Evolutionary conservation across 495 filamentous ascomycete species (phyloP).

Genomic region (Penicillium bialowiezense): DNA sequence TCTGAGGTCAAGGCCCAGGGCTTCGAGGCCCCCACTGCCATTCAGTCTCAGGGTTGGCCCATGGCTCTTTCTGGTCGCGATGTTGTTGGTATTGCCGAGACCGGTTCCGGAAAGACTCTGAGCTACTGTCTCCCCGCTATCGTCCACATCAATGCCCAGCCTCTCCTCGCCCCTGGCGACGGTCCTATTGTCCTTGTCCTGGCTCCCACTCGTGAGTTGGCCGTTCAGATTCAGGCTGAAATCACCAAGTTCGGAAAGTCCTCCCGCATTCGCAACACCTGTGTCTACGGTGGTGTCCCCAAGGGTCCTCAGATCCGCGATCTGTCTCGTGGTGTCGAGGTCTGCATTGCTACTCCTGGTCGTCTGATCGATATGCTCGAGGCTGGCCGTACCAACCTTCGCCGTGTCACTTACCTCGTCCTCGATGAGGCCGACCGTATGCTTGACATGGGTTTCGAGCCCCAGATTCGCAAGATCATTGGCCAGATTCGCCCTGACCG

Average conservation of each 20-base stretch:
- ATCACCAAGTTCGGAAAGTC: constrained; percentile 99
- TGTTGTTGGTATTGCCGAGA: constrained; percentile 99
- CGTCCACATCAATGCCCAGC: constrained; percentile 99
- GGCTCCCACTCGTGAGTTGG: constrained; percentile 94
- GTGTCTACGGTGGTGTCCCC: constrained; percentile 97
- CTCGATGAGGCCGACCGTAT: constrained; percentile 99
- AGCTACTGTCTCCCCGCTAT: constrained; percentile 98
- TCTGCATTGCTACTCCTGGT: constrained; percentile 96
- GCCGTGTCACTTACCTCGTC: constrained; percentile 95
- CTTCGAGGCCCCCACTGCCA: constrained; percentile 86
- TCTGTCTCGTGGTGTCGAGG: constrained; percentile 88
- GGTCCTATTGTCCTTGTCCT: constrained; percentile 95
- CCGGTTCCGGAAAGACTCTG: constrained; percentile 97
- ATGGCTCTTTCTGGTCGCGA: constrained; percentile 98
- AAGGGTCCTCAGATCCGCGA: constrained; percentile 96
- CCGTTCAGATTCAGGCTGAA: constrained; percentile 97
- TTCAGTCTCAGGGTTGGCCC: constrained; percentile 98
- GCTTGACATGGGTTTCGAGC: constrained; percentile 99
- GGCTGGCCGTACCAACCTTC: constrained; percentile 94
- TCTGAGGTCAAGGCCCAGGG: constrained; percentile 97
- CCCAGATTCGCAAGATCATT: constrained; percentile 97
- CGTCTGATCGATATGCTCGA: constrained; percentile 99
- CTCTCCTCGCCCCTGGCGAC: constrained; percentile 92
- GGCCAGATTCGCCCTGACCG: constrained; percentile 96
- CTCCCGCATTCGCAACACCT: constrained; percentile 96